Evolutionary conservation across 1,284 basidiomycete species (phyloP).

Genomic region (Marasmius tenuissimus): DNA sequence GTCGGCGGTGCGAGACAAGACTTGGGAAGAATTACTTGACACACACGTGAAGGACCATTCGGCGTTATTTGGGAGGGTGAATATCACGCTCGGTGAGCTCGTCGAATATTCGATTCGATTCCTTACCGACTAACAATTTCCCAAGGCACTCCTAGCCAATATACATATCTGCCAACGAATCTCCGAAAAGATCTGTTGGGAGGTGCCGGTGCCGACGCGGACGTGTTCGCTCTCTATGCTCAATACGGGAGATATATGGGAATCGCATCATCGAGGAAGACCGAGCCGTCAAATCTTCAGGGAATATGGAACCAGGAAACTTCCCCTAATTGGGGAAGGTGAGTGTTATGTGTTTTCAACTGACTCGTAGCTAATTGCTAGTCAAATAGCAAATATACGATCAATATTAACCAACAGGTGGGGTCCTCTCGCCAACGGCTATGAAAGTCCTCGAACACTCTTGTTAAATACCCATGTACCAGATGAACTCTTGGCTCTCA

Average conservation of each 20-base stretch:
- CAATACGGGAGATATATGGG: slow-evolving; percentile 15
- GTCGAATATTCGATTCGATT: background rate
- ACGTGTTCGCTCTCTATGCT: slow-evolving; percentile 14
- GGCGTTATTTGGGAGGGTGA: slow-evolving; percentile 12
- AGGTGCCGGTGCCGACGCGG: slow-evolving; percentile 14
- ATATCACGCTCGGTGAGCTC: slow-evolving; percentile 11
- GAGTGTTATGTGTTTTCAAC: background rate
- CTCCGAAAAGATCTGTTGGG: slow-evolving; percentile 7
- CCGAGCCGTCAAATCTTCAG: slow-evolving; percentile 14
- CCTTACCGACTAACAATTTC: background rate
- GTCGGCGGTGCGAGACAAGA: slow-evolving; percentile 7
- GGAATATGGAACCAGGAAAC: slow-evolving; percentile 20
- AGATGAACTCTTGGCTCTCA: slow-evolving; percentile 17
- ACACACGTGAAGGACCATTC: slow-evolving; percentile 13
- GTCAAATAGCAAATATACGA: slow-evolving; percentile 11
- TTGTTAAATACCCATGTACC: background rate
- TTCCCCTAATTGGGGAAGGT: slow-evolving; percentile 19
- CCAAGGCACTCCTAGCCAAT: slow-evolving; percentile 8
- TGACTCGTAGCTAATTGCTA: background rate
- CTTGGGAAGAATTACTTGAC: slow-evolving; percentile 9
- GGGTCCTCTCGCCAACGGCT: background rate
- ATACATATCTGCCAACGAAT: slow-evolving; percentile 14
- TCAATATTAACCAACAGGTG: slow-evolving; percentile 18
- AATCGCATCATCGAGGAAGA: slow-evolving; percentile 14
- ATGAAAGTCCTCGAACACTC: background rate